phyloP scores from a whole-genome alignment of 345 rosid species.

The Anacardium occidentale region DNA sequence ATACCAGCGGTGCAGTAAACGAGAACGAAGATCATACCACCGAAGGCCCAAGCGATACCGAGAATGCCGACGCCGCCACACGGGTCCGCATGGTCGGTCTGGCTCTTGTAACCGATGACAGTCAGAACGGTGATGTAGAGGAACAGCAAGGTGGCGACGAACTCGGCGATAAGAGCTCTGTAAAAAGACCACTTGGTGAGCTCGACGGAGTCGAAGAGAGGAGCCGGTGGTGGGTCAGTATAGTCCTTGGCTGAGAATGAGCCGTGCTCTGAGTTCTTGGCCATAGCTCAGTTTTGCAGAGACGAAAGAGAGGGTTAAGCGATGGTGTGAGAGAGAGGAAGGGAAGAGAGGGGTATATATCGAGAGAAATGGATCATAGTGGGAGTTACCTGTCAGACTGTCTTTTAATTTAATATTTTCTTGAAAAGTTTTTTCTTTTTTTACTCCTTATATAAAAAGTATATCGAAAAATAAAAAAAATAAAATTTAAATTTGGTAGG shows the following conservation, averaged over 20 bases:
- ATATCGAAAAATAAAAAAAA: too few species aligned
- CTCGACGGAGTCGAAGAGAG: conserved; percentile 54
- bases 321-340: background rate
- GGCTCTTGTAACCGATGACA: conserved; percentile 73
- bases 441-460: too few species aligned
- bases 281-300: conserved; percentile 19
- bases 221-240: conserved; percentile 76
- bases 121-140: conserved; percentile 72
- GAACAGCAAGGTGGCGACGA: conserved; percentile 78
- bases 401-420: too few species aligned
- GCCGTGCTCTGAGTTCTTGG: conserved; percentile 48
- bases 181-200: conserved; percentile 74
- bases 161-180: conserved; percentile 82
- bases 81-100: conserved; percentile 38
- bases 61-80: conserved; percentile 78
- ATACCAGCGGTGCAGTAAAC: conserved; percentile 91
- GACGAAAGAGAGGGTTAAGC: background rate
- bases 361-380: conserved; percentile 3
- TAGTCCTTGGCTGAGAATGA: conserved; percentile 64
- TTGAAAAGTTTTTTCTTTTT: too few species aligned
- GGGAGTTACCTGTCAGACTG: background rate
- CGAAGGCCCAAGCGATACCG: conserved; percentile 89
- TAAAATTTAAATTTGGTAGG: too few species aligned
- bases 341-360: conserved; percentile 31
- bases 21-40: conserved; percentile 81